Evolutionary conservation across 2,329 filamentous ascomycete genomes (phyloP).

Genomic region (Fusarium anthophilum): DNA sequence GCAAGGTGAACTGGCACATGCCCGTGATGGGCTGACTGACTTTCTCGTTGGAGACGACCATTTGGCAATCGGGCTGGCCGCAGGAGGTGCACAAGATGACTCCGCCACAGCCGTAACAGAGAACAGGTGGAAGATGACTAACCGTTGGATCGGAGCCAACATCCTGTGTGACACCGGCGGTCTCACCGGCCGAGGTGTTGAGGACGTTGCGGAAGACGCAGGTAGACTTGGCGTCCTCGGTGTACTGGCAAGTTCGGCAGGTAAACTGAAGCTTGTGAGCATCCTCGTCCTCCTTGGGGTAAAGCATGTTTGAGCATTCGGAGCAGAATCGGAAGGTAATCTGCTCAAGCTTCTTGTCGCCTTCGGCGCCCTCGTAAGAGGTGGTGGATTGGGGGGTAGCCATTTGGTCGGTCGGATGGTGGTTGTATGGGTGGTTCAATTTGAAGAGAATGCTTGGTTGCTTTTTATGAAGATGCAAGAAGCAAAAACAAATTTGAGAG

Average conservation of each 20-base stretch:
- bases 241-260: constrained; percentile 94
- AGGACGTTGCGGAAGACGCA: constrained; percentile 97
- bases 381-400: constrained; percentile 65
- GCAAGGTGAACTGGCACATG: constrained; percentile 44
- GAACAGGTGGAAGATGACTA: constrained; percentile 66
- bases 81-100: constrained; percentile 56
- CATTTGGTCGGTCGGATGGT: constrained; percentile 53
- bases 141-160: constrained; percentile 98
- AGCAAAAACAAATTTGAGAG: not conserved
- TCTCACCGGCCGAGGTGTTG: constrained; percentile 91
- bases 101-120: constrained; percentile 59
- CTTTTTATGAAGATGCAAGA: constrained; percentile 2
- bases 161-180: constrained; percentile 96
- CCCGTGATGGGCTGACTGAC: constrained; percentile 41
- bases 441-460: constrained; percentile 10
- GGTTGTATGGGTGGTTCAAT: constrained; percentile 7
- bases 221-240: constrained; percentile 83
- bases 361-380: constrained; percentile 53
- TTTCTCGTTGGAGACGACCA: constrained; percentile 31
- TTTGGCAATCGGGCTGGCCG: constrained; percentile 40
- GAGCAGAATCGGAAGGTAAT: constrained; percentile 98
- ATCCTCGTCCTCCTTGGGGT: constrained; percentile 91
- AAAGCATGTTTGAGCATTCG: constrained; percentile 98
- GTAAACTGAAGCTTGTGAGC: constrained; percentile 90
- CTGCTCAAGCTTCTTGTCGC: constrained; percentile 72